Percentiles rank a stretch among this genome's conserved stretches.
Evolutionary conservation across 768 basidiomycete genomes (phyloP).

Genomic region (Kwoniella pini): DNA sequence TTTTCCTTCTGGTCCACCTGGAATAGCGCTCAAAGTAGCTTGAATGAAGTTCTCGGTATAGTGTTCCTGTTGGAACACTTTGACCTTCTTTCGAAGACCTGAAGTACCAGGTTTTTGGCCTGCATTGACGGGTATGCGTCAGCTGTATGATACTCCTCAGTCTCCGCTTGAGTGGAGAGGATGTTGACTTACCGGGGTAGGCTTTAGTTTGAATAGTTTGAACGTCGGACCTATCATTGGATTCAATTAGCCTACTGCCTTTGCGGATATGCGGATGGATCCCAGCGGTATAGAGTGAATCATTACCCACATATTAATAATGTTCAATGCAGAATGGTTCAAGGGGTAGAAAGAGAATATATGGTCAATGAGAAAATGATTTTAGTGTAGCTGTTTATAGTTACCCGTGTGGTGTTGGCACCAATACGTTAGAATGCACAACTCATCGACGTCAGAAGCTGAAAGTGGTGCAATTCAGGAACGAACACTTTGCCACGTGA

Average conservation of each 20-base stretch:
- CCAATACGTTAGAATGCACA: neutral
- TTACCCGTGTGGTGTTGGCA: neutral
- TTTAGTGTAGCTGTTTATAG: neutral
- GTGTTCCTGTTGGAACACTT: slow-evolving; percentile 98
- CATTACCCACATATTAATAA: slow-evolving; percentile 27
- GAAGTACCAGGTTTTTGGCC: slow-evolving; percentile 91
- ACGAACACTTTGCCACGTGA: neutral
- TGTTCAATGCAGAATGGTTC: neutral
- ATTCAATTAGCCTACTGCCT: neutral
- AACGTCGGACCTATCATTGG: slow-evolving; percentile 51
- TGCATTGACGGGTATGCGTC: slow-evolving; percentile 52
- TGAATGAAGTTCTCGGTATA: slow-evolving; percentile 99
- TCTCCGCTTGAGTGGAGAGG: too few relatives aligned
- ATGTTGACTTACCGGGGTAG: slow-evolving; percentile 62
- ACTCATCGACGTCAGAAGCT: slow-evolving; percentile 5
- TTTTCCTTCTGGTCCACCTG: slow-evolving; percentile 64
- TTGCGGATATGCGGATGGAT: neutral
- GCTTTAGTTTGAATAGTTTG: slow-evolving; percentile 79
- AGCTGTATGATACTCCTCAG: neutral
- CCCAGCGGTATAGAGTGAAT: neutral
- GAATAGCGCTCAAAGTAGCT: slow-evolving; percentile 83
- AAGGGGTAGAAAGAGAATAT: slow-evolving; percentile 11
- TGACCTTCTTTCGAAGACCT: slow-evolving; percentile 94
- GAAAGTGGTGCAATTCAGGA: neutral
- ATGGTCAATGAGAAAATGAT: slow-evolving; percentile 14